Conservation (phyloP, 257 asterid genomes). For the Schizonepeta tenuifolia region DNA sequence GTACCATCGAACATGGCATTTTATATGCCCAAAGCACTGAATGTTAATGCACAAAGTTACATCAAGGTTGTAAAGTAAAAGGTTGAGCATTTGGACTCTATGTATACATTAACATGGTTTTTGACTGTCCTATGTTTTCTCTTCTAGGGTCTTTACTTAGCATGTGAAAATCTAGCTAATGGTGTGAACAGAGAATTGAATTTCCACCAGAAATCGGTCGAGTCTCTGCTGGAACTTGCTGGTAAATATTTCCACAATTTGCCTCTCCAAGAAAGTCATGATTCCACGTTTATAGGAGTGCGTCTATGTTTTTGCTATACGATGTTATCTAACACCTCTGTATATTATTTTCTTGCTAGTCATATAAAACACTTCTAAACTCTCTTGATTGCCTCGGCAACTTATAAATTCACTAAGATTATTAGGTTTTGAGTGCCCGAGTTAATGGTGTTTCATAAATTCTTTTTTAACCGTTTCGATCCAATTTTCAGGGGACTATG, state of each 20-base stretch:
- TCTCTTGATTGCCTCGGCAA: not conserved
- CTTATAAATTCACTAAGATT: not conserved
- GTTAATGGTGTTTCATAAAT: slow-evolving; percentile 9
- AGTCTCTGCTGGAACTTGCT: slow-evolving; percentile 59
- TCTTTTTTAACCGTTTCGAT: not conserved
- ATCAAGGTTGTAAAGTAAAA: slow-evolving; percentile 65
- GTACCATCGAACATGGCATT: slow-evolving; percentile 73
- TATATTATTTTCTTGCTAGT: not conserved
- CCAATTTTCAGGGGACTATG: slow-evolving; percentile 64
- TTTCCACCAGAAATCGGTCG: slow-evolving; percentile 61
- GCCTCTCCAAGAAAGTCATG: not conserved
- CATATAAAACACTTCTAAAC: not conserved
- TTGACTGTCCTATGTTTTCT: slow-evolving; percentile 22
- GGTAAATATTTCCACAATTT: slow-evolving; percentile 41
- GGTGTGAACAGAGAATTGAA: slow-evolving; percentile 47
- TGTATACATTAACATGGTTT: not conserved
- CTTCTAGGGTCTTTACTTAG: slow-evolving; percentile 77
- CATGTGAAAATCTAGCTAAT: slow-evolving; percentile 64
- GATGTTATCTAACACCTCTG: not conserved
- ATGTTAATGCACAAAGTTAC: slow-evolving; percentile 71
- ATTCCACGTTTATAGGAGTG: not conserved
- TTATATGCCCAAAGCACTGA: slow-evolving; percentile 89
- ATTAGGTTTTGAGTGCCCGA: not conserved
- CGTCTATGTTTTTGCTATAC: too few relatives aligned
- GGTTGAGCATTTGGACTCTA: not conserved